Conservation (phyloP, 257 asterid species). For the Fraxinus cuspidata region DNA sequence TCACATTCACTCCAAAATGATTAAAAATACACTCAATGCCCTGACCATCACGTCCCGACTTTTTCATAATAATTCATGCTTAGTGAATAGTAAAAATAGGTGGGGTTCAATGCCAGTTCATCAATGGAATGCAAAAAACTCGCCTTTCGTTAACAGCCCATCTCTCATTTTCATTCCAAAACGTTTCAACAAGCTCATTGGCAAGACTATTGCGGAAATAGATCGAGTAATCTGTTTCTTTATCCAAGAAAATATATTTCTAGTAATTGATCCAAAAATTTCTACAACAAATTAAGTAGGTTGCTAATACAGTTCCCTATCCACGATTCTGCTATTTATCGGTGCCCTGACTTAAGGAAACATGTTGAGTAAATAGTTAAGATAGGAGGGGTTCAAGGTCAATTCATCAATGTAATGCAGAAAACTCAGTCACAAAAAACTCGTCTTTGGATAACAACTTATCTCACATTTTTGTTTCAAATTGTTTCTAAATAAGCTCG, state of each 20-base stretch:
- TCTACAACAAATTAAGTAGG: too few relatives aligned
- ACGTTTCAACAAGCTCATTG: neutral
- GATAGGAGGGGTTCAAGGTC: constrained; percentile 38
- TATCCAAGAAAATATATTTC: too few relatives aligned
- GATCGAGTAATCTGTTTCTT: too few relatives aligned
- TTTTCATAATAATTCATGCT: too few relatives aligned
- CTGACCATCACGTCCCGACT: too few relatives aligned
- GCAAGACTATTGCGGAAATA: neutral
- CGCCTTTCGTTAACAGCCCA: neutral
- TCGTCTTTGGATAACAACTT: neutral
- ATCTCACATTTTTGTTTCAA: neutral
- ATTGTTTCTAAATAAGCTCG: neutral
- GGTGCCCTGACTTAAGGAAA: neutral
- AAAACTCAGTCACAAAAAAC: neutral
- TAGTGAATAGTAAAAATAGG: constrained; percentile 23
- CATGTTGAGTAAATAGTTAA: constrained; percentile 3
- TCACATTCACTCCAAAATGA: too few relatives aligned
- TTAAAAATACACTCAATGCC: too few relatives aligned
- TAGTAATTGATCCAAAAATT: too few relatives aligned
- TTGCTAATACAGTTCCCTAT: too few relatives aligned
- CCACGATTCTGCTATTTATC: too few relatives aligned
- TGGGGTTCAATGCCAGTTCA: constrained; percentile 33
- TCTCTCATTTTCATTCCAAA: neutral
- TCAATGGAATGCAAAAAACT: neutral
- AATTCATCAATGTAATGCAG: neutral